Percentiles rank a stretch among this genome's conserved stretches.
phyloP scores from a whole-genome alignment of 768 basidiomycete genomes.

The Trichaptum fuscoviolaceum region DNA sequence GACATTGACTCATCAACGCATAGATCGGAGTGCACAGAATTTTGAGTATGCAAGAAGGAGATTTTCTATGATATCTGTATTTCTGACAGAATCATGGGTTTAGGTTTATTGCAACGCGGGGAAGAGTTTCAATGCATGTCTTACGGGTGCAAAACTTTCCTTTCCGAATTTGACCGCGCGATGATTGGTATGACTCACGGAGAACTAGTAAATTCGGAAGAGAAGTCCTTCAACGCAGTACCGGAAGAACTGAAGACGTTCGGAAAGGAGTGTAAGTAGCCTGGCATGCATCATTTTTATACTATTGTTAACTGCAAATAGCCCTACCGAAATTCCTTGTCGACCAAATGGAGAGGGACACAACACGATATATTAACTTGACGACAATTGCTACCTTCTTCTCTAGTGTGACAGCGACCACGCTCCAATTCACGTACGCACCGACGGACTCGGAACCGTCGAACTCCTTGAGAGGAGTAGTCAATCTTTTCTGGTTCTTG shows the following conservation, averaged over 20 bases:
- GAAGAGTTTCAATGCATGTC: no score
- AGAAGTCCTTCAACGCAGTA: no score
- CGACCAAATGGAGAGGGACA: not conserved
- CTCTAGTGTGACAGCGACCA: not conserved
- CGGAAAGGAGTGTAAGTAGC: not conserved
- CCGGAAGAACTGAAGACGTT: not conserved
- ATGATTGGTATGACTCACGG: no score
- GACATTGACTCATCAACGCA: no score
- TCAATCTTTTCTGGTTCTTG: not conserved
- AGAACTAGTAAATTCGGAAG: no score
- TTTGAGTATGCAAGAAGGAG: no score
- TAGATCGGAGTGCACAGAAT: no score
- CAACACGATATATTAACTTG: not conserved
- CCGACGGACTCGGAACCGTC: not conserved
- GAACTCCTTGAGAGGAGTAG: not conserved
- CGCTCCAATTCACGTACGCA: not conserved
- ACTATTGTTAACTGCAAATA: not conserved
- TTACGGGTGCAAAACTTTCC: no score
- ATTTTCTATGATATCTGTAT: no score
- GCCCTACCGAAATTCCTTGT: not conserved
- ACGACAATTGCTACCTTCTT: not conserved
- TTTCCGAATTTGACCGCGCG: no score
- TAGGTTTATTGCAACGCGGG: no score
- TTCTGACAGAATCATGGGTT: no score
- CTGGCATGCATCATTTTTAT: not conserved